phyloP scores from a whole-genome alignment of 2,329 filamentous ascomycete genomes.

The Xylogone sp. region DNA sequence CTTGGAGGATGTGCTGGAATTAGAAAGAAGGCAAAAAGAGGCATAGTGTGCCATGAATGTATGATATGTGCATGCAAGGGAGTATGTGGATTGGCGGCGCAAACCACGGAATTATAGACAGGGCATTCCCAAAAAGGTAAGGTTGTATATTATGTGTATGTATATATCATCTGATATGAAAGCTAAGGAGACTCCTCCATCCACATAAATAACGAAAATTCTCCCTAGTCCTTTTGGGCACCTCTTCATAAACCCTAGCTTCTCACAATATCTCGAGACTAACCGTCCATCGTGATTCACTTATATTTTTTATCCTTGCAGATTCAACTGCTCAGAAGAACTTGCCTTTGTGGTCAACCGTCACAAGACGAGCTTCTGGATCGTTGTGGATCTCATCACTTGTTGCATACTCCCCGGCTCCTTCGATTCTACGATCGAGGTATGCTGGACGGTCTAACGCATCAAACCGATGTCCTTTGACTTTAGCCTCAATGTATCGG shows the following conservation, averaged over 20 bases:
- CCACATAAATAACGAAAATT: neutral
- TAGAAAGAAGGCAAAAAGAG: conserved; percentile 7
- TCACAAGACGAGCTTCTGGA: conserved; percentile 16
- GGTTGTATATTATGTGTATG: conserved; percentile 1
- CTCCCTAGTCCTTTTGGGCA: neutral
- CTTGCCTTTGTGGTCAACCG: conserved; percentile 25
- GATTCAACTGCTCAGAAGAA: conserved; percentile 21
- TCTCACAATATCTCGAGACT: too few relatives aligned
- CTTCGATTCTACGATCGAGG: conserved; percentile 13
- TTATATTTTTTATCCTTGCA: neutral
- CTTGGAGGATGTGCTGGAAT: conserved; percentile 25
- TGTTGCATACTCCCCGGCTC: conserved; percentile 25
- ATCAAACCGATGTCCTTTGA: conserved; percentile 59
- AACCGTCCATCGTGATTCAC: too few relatives aligned
- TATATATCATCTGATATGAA: neutral
- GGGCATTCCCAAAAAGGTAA: neutral
- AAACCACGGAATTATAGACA: neutral
- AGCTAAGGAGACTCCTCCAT: neutral
- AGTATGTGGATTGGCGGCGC: neutral
- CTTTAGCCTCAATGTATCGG: conserved; percentile 54
- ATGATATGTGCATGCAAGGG: conserved; percentile 2
- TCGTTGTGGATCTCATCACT: conserved; percentile 17
- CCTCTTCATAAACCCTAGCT: too few relatives aligned
- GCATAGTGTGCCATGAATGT: neutral
- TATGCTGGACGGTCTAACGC: conserved; percentile 56